Percentiles rank a stretch among this genome's conserved stretches.
These are phyloP conservation scores for Neodidymelliopsis sp. DNA, from an alignment of 2,329 filamentous ascomycete species.

Conservation along the genomic window DNA sequence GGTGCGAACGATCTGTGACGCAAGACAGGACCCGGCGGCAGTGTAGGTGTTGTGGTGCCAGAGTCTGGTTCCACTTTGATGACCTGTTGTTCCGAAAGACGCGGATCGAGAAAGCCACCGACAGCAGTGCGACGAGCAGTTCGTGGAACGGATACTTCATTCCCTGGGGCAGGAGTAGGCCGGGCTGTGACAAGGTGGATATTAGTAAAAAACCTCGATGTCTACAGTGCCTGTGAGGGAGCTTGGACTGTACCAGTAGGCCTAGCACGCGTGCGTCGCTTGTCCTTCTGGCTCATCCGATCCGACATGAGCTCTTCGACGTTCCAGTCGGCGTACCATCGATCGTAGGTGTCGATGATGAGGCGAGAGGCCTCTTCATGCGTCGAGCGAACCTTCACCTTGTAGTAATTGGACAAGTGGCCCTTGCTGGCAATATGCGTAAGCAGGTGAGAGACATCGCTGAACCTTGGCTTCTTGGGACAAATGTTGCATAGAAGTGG, in stretches of 20 bases:
- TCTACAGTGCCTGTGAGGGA: constrained; percentile 1
- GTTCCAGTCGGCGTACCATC: constrained; percentile 77
- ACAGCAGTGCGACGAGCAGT: constrained; percentile 33
- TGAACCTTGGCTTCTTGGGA: constrained; percentile 79
- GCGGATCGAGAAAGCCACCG: constrained; percentile 45
- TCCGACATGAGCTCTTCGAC: constrained; percentile 79
- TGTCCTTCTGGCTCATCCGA: constrained; percentile 77
- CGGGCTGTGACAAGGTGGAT: constrained; percentile 29
- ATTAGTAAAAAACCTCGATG: constrained; percentile 27
- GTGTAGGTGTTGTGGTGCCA: constrained; percentile 38
- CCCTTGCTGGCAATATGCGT: constrained; percentile 93
- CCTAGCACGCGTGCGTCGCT: constrained; percentile 62
- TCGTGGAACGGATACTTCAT: constrained; percentile 33
- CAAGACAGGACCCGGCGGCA: constrained; percentile 37
- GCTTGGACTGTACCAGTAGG: constrained; percentile 37
- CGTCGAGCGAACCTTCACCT: constrained; percentile 75
- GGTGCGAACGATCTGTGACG: constrained; percentile 45
- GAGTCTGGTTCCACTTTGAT: constrained; percentile 45
- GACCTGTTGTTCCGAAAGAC: constrained; percentile 45
- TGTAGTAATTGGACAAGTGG: constrained; percentile 86
- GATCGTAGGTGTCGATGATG: constrained; percentile 72
- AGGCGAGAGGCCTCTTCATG: constrained; percentile 70
- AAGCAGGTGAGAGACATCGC: constrained; percentile 88
- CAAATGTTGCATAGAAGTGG: constrained; percentile 85
- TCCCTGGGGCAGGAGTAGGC: constrained; percentile 26